Percentiles rank a stretch among this genome's conserved stretches.
These are phyloP conservation scores for Teratosphaeria viscida DNA, from an alignment of 2,329 filamentous ascomycete genomes.

Conservation along the genomic window DNA sequence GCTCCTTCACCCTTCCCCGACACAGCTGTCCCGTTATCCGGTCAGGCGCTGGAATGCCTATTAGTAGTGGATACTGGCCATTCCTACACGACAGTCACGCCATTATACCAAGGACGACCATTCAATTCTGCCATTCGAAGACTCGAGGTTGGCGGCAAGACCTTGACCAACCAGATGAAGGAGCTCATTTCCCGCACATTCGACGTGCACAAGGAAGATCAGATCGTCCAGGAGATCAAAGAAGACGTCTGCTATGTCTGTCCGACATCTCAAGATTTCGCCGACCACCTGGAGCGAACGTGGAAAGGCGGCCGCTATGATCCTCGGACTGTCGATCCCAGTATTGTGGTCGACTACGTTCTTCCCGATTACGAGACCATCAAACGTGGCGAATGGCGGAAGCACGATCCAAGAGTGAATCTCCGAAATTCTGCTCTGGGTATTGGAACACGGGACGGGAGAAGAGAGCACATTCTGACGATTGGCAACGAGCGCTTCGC, in stretches of 20 bases:
- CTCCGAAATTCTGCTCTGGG: slow-evolving; percentile 41
- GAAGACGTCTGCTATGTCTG: slow-evolving; percentile 75
- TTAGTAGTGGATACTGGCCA: slow-evolving; percentile 86
- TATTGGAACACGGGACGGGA: slow-evolving; percentile 33
- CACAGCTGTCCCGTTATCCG: slow-evolving; percentile 27
- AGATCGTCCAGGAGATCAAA: slow-evolving; percentile 94
- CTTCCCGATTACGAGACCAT: slow-evolving; percentile 65
- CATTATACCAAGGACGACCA: slow-evolving; percentile 68
- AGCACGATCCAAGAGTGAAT: slow-evolving; percentile 61
- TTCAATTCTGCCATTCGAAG: slow-evolving; percentile 72
- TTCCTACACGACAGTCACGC: slow-evolving; percentile 84
- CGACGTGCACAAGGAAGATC: slow-evolving; percentile 87
- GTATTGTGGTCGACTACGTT: slow-evolving; percentile 79
- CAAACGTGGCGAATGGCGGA: slow-evolving; percentile 59
- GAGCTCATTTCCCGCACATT: slow-evolving; percentile 86
- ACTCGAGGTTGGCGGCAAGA: slow-evolving; percentile 83
- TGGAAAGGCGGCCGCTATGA: slow-evolving; percentile 68
- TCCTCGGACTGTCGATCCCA: slow-evolving; percentile 34
- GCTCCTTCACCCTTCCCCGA: slow-evolving; percentile 18
- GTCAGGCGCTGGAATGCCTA: slow-evolving; percentile 61
- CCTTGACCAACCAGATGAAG: slow-evolving; percentile 86
- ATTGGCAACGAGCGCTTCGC: slow-evolving; percentile 86
- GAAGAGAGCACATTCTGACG: slow-evolving; percentile 68
- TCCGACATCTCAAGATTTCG: slow-evolving; percentile 39
- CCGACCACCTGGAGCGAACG: slow-evolving; percentile 63